phyloP scores from a whole-genome alignment of 2,329 filamentous ascomycete genomes.

The Fusarium floridanum region DNA sequence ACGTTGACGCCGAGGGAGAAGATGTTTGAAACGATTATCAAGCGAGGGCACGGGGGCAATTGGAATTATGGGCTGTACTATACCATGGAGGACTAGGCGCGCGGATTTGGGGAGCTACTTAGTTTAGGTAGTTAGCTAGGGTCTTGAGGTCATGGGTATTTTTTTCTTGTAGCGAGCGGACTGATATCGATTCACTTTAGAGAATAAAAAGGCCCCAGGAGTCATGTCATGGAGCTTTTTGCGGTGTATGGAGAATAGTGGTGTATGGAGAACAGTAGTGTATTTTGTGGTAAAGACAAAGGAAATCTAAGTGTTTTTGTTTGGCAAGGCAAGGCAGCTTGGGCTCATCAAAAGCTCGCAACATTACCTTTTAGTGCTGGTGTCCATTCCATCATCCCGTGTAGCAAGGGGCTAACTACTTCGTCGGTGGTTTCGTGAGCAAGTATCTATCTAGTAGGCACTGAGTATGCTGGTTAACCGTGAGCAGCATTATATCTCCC shows the following conservation, averaged over 20 bases:
- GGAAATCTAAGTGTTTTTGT: background rate
- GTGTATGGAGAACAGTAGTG: slow-evolving; percentile 9
- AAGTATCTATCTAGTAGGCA: background rate
- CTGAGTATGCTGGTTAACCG: background rate
- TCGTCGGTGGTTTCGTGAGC: background rate
- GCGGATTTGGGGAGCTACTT: slow-evolving; percentile 22
- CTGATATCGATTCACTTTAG: slow-evolving; percentile 32
- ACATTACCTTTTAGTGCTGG: background rate
- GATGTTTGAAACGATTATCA: slow-evolving; percentile 45
- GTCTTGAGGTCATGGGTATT: slow-evolving; percentile 12
- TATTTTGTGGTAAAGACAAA: slow-evolving; percentile 7
- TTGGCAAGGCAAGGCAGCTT: background rate
- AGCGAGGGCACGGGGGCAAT: slow-evolving; percentile 1
- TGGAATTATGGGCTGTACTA: slow-evolving; percentile 35
- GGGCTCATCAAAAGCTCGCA: background rate
- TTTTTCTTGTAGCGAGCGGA: slow-evolving; percentile 34
- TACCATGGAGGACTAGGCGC: slow-evolving; percentile 34
- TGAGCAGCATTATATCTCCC: background rate
- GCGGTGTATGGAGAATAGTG: slow-evolving; percentile 8
- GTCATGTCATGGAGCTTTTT: slow-evolving; percentile 1
- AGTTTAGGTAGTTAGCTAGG: slow-evolving; percentile 6
- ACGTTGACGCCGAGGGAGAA: slow-evolving; percentile 53
- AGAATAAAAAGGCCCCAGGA: slow-evolving; percentile 13
- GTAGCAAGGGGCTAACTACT: background rate
- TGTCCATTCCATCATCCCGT: background rate